Conservation (phyloP, 2,329 filamentous ascomycete genomes). For the Zymoseptoria pseudotritici region DNA sequence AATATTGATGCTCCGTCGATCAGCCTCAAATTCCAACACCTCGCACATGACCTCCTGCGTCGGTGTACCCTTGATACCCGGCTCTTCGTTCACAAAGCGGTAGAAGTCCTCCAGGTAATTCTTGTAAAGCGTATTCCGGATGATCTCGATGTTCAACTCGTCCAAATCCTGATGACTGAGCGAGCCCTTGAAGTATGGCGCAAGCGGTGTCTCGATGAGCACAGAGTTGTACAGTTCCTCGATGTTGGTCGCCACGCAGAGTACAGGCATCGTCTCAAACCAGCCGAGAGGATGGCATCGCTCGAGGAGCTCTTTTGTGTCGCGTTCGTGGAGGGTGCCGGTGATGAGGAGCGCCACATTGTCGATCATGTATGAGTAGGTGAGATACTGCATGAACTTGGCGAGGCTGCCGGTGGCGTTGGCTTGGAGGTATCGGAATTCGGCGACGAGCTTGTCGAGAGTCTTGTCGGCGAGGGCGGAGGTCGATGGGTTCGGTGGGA, state of each 20-base stretch:
- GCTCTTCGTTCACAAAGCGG: slow-evolving; percentile 82
- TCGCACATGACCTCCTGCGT: slow-evolving; percentile 94
- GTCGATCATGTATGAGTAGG: slow-evolving; percentile 99
- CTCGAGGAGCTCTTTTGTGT: slow-evolving; percentile 90
- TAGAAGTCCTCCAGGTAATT: slow-evolving; percentile 99
- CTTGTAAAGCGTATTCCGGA: slow-evolving; percentile 97
- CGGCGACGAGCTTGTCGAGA: slow-evolving; percentile 94
- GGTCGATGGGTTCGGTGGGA: slow-evolving; percentile 94
- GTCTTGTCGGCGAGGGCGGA: slow-evolving; percentile 90
- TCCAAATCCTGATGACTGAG: slow-evolving; percentile 94
- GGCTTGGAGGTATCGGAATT: slow-evolving; percentile 92
- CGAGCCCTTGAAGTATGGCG: slow-evolving; percentile 94
- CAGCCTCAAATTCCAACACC: slow-evolving; percentile 92
- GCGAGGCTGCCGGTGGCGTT: slow-evolving; percentile 87
- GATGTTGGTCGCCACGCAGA: slow-evolving; percentile 96
- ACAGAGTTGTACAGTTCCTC: slow-evolving; percentile 99
- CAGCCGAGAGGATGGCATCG: slow-evolving; percentile 94
- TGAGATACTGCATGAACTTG: slow-evolving; percentile 96
- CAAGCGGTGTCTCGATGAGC: slow-evolving; percentile 89
- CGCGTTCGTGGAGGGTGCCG: slow-evolving; percentile 91
- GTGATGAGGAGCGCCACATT: slow-evolving; percentile 97
- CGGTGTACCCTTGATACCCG: slow-evolving; percentile 79
- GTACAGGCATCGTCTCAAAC: slow-evolving; percentile 98
- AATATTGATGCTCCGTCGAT: slow-evolving; percentile 95
- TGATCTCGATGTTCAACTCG: slow-evolving; percentile 98